Evolutionary conservation across 1,139 yeast species (phyloP).

Genomic region (Saccharomyces hybrid): DNA sequence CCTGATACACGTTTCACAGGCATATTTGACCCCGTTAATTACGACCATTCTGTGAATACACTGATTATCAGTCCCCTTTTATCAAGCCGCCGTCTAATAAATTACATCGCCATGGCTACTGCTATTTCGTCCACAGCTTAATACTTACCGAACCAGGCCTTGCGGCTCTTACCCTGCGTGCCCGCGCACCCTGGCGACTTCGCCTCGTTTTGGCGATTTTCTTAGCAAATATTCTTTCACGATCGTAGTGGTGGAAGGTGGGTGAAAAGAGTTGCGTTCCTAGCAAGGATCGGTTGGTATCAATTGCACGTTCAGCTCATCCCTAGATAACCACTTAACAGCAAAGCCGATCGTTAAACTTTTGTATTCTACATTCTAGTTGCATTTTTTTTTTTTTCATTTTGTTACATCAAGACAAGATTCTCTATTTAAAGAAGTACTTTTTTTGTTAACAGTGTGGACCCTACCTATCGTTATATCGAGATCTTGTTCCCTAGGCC

Average conservation of each 20-base stretch:
- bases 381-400: not conserved
- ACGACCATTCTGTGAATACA: slow-evolving; percentile 51
- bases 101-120: not conserved
- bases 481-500: not conserved
- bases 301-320: not conserved
- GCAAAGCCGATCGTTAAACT: not conserved
- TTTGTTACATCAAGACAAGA: not conserved
- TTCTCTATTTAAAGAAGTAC: not conserved
- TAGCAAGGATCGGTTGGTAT: not conserved
- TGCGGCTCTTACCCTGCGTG: not conserved
- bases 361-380: not conserved
- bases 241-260: not conserved
- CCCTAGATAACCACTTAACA: not conserved
- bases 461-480: not conserved
- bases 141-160: not conserved
- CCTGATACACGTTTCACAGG: slow-evolving; percentile 90
- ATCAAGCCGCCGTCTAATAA: not conserved
- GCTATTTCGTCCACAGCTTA: not conserved
- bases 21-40: slow-evolving; percentile 85
- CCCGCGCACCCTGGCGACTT: not conserved
- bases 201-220: slow-evolving; percentile 1
- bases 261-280: not conserved
- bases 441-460: not conserved
- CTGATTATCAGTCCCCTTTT: not conserved
- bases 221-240: not conserved